Percentiles rank a stretch among this genome's conserved stretches.
phyloP scores from a whole-genome alignment of 2,329 filamentous ascomycete genomes.

The Thielaviopsis punctulata region DNA sequence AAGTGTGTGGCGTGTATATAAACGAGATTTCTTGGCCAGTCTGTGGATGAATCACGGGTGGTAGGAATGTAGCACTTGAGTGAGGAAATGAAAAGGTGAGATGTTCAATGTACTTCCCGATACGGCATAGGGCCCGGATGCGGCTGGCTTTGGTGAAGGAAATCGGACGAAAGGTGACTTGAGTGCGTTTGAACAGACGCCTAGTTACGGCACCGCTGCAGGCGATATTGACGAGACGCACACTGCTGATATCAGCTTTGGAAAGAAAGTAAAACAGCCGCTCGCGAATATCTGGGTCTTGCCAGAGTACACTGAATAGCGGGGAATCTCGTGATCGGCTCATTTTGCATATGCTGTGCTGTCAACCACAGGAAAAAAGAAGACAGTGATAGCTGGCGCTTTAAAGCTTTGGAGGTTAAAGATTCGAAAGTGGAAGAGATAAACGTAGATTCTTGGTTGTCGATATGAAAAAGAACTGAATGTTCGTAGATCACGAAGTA shows the following conservation, averaged over 20 bases:
- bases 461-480: background rate
- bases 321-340: slow-evolving; percentile 18
- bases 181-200: slow-evolving; percentile 49
- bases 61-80: slow-evolving; percentile 60
- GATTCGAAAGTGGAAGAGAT: background rate
- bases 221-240: slow-evolving; percentile 52
- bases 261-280: slow-evolving; percentile 31
- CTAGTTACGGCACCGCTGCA: slow-evolving; percentile 54
- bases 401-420: background rate
- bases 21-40: slow-evolving; percentile 67
- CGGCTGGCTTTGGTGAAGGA: slow-evolving; percentile 60
- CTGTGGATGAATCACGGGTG: slow-evolving; percentile 63
- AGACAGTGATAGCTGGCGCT: slow-evolving; percentile 2
- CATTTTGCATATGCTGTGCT: slow-evolving; percentile 6
- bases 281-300: slow-evolving; percentile 32
- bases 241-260: slow-evolving; percentile 34
- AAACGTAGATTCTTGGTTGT: background rate
- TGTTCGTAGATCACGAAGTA: background rate
- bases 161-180: slow-evolving; percentile 53
- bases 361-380: slow-evolving; percentile 10
- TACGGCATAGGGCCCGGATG: slow-evolving; percentile 55
- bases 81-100: slow-evolving; percentile 66
- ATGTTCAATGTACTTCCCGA: slow-evolving; percentile 64
- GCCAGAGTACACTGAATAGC: slow-evolving; percentile 37
- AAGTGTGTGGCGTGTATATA: slow-evolving; percentile 62